A percentile compares a stretch with the other conserved stretches of the same genome.
Evolutionary conservation across 208 protist genomes (phyloP).

Genomic region (Leishmania tropica): DNA sequence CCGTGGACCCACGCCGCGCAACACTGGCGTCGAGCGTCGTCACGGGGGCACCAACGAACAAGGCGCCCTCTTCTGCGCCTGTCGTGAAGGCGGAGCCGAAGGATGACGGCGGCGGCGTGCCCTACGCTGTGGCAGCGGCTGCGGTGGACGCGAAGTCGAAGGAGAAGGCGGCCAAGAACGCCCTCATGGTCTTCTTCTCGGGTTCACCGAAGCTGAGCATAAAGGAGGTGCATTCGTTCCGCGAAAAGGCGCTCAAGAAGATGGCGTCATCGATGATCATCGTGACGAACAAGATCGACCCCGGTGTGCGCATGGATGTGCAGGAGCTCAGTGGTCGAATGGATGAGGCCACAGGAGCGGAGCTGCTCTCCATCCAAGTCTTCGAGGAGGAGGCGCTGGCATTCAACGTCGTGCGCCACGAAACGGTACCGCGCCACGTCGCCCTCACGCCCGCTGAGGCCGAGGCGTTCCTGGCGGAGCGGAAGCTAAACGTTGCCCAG

Average conservation of each 20-base stretch:
- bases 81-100: conserved; percentile 14
- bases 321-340: conserved; percentile 68
- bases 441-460: conserved; percentile 76
- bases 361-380: conserved; percentile 85
- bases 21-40: not conserved
- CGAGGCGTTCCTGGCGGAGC: conserved; percentile 70
- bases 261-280: conserved; percentile 64
- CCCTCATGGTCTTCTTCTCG: conserved; percentile 75
- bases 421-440: conserved; percentile 95
- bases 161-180: conserved; percentile 22
- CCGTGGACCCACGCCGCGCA: conserved; percentile 4
- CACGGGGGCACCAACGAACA: not conserved
- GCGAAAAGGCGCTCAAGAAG: conserved; percentile 67
- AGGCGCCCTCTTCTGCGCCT: not conserved
- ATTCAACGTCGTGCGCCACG: conserved; percentile 96
- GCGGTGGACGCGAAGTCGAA: conserved; percentile 3
- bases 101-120: conserved; percentile 9
- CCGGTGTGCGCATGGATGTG: conserved; percentile 53
- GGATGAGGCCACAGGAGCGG: conserved; percentile 39
- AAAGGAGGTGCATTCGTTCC: conserved; percentile 56
- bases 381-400: conserved; percentile 95
- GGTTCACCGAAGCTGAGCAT: conserved; percentile 46
- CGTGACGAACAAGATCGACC: conserved; percentile 48
- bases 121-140: not conserved
- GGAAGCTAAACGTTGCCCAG: conserved; percentile 93